Evolutionary conservation across 306 rosid genomes (phyloP).

Genomic region (Vicia villosa): DNA sequence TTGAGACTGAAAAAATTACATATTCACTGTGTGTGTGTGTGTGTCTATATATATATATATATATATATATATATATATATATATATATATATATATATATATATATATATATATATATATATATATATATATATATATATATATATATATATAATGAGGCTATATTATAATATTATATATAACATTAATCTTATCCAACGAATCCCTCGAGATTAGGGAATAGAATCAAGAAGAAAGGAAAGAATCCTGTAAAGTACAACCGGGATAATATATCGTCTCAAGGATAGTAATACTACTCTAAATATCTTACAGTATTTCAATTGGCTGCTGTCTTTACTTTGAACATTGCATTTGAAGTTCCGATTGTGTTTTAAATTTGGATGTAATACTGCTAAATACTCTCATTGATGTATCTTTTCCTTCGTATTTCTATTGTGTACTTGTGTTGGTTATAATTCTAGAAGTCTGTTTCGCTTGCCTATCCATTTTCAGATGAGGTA

Average conservation of each 20-base stretch:
- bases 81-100: too few relatives aligned
- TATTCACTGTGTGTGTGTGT: background rate
- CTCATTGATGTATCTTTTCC: constrained; percentile 23
- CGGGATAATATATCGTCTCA: background rate
- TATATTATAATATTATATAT: background rate
- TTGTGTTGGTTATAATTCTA: constrained; percentile 22
- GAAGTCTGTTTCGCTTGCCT: constrained; percentile 27
- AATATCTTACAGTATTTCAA: background rate
- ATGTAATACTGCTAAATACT: constrained; percentile 21
- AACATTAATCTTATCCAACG: background rate
- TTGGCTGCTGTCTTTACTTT: constrained; percentile 17
- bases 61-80: too few relatives aligned
- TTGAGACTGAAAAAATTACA: background rate
- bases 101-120: too few relatives aligned
- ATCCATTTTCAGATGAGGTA: constrained; percentile 60
- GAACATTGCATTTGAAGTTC: constrained; percentile 19
- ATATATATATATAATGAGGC: background rate
- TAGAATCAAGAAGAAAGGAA: background rate
- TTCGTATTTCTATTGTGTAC: constrained; percentile 3
- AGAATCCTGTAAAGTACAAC: background rate
- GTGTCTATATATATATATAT: too few relatives aligned
- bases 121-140: too few relatives aligned
- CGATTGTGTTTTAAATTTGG: constrained; percentile 18
- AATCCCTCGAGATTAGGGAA: background rate
- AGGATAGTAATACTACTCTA: background rate